phyloP scores from a whole-genome alignment of 164 flowering plant genomes.

The Cinnamomum chago region DNA sequence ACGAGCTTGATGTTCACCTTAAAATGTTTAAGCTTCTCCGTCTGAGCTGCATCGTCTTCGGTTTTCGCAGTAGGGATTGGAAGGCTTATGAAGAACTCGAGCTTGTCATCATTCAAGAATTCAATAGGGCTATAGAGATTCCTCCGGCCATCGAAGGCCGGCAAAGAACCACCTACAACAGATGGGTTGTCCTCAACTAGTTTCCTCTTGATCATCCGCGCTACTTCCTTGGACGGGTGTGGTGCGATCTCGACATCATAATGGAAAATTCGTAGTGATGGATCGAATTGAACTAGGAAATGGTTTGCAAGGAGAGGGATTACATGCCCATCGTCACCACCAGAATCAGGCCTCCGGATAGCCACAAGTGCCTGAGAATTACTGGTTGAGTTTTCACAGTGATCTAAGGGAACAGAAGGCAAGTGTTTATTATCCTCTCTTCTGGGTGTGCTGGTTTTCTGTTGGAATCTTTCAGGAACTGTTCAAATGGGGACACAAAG shows the following conservation, averaged over 20 bases:
- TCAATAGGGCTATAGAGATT: slow-evolving; percentile 73
- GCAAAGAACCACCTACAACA: slow-evolving; percentile 51
- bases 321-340: slow-evolving; percentile 67
- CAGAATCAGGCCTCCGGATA: slow-evolving; percentile 81
- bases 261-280: slow-evolving; percentile 57
- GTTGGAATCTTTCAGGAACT: slow-evolving; percentile 27
- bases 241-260: slow-evolving; percentile 88
- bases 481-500: slow-evolving; percentile 11
- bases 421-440: slow-evolving; percentile 16
- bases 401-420: slow-evolving; percentile 12
- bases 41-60: slow-evolving; percentile 17
- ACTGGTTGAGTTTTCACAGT: not conserved
- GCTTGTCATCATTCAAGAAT: slow-evolving; percentile 54
- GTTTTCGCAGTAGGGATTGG: slow-evolving; percentile 47
- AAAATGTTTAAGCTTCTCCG: slow-evolving; percentile 48
- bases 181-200: slow-evolving; percentile 54
- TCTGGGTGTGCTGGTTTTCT: slow-evolving; percentile 13
- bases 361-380: slow-evolving; percentile 29
- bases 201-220: slow-evolving; percentile 67
- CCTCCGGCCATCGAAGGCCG: slow-evolving; percentile 83
- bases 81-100: slow-evolving; percentile 64
- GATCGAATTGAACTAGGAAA: slow-evolving; percentile 69
- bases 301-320: slow-evolving; percentile 88
- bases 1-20: slow-evolving; percentile 63
- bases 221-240: slow-evolving; percentile 72